These are phyloP conservation scores for Aspergillus ochraceoroseus DNA, from an alignment of 2,329 filamentous ascomycete species.

Conservation along the genomic window DNA sequence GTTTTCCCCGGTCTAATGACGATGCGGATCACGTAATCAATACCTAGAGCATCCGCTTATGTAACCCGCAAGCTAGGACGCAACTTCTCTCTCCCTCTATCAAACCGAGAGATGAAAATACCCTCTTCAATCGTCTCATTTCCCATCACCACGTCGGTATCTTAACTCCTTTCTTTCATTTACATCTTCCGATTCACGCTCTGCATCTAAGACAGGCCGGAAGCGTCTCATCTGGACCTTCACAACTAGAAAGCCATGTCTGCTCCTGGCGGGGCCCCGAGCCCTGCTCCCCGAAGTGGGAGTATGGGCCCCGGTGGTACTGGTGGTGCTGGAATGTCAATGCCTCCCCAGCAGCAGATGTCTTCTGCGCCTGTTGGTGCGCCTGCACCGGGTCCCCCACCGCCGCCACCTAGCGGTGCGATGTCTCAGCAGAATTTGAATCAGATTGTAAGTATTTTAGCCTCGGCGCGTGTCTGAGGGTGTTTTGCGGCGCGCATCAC, in stretches of 20 bases:
- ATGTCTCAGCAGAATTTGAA: slow-evolving; percentile 88
- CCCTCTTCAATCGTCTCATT: slow-evolving; percentile 10
- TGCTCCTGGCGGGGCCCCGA: slow-evolving; percentile 45
- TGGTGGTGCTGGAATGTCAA: slow-evolving; percentile 36
- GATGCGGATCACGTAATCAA: slow-evolving; percentile 9
- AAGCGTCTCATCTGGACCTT: background rate
- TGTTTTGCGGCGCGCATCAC: no score
- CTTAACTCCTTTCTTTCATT: background rate
- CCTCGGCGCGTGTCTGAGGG: background rate
- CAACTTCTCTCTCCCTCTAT: slow-evolving; percentile 8
- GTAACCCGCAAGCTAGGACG: slow-evolving; percentile 9
- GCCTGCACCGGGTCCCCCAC: slow-evolving; percentile 38
- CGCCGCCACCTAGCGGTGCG: slow-evolving; percentile 34
- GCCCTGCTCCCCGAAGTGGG: slow-evolving; percentile 47
- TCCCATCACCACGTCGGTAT: slow-evolving; percentile 13
- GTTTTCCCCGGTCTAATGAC: background rate
- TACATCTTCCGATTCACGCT: background rate
- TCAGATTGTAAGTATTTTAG: slow-evolving; percentile 70
- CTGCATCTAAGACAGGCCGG: background rate
- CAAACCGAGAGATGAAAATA: slow-evolving; percentile 9
- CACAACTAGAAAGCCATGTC: slow-evolving; percentile 35
- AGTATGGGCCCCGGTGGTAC: slow-evolving; percentile 45
- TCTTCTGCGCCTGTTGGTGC: slow-evolving; percentile 46
- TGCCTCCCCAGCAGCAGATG: slow-evolving; percentile 48
- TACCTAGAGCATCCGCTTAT: slow-evolving; percentile 9